Conservation (phyloP, 495 filamentous ascomycete species). For the Penicillium arizonense region DNA sequence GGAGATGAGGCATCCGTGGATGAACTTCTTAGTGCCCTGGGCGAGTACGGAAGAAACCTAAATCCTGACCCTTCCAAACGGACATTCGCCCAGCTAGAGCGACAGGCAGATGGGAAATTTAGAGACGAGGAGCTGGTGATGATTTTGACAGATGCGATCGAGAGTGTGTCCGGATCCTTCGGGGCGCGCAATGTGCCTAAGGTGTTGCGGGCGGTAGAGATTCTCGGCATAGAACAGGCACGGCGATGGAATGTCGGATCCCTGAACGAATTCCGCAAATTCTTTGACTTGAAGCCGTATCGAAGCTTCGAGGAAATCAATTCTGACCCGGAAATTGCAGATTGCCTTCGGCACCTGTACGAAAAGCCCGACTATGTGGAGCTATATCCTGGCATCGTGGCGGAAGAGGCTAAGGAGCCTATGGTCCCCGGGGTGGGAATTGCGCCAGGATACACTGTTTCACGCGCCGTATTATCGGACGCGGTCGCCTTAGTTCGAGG, state of each 20-base stretch:
- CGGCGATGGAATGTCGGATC: conserved; percentile 59
- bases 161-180: conserved; percentile 58
- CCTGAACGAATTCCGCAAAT: conserved; percentile 63
- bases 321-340: conserved; percentile 52
- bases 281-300: conserved; percentile 56
- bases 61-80: conserved; percentile 52
- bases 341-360: conserved; percentile 53
- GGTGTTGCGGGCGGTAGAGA: conserved; percentile 54
- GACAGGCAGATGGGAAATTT: conserved; percentile 56
- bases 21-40: conserved; percentile 53
- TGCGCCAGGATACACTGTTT: conserved; percentile 57
- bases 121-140: conserved; percentile 62
- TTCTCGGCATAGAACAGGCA: conserved; percentile 60
- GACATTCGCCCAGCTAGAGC: conserved; percentile 54
- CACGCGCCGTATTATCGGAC: conserved; percentile 51
- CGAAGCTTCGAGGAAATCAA: conserved; percentile 64
- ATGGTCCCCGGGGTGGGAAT: conserved; percentile 56
- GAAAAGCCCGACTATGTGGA: conserved; percentile 62
- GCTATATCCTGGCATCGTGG: conserved; percentile 60
- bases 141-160: conserved; percentile 56
- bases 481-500: conserved; percentile 53
- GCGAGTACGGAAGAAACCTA: conserved; percentile 48
- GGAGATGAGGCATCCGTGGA: conserved; percentile 49
- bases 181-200: conserved; percentile 61
- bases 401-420: conserved; percentile 52